These are phyloP conservation scores for Amanita exitialis DNA, from an alignment of 768 basidiomycete species.

Conservation along the genomic window DNA sequence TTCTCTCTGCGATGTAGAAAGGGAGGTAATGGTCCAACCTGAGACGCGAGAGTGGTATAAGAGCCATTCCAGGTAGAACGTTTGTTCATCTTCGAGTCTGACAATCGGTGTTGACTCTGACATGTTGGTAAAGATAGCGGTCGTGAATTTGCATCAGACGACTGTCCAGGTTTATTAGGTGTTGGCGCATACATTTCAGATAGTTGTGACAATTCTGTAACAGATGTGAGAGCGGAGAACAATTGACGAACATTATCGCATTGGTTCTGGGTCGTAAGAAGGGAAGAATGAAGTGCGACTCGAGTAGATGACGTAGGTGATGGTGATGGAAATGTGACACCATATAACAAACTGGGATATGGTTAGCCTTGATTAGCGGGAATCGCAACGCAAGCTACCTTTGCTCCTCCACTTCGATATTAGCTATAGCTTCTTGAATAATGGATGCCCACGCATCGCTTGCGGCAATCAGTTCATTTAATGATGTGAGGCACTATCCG, in stretches of 20 bases:
- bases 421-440: conserved; percentile 55
- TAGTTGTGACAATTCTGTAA: conserved; percentile 63
- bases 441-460: conserved; percentile 68
- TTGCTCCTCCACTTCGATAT: conserved; percentile 62
- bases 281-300: conserved; percentile 60
- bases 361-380: conserved; percentile 2
- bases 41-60: conserved; percentile 38
- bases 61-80: conserved; percentile 73
- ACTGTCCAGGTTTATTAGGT: conserved; percentile 33
- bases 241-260: conserved; percentile 77
- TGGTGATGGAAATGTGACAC: conserved; percentile 34
- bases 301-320: conserved; percentile 47
- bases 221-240: conserved; percentile 65
- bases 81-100: conserved; percentile 28
- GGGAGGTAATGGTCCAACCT: conserved; percentile 35
- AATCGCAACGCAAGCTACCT: conserved; percentile 28
- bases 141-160: conserved; percentile 20
- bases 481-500: conserved; percentile 50
- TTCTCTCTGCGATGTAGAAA: conserved; percentile 37
- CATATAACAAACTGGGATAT: conserved; percentile 18
- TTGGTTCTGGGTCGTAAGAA: conserved; percentile 69
- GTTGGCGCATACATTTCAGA: conserved; percentile 86
- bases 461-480: conserved; percentile 58
- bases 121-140: conserved; percentile 31
- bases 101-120: conserved; percentile 18